phyloP scores from a whole-genome alignment of 805 yeast species.

The Wickerhamomyces chaumierensis region DNA sequence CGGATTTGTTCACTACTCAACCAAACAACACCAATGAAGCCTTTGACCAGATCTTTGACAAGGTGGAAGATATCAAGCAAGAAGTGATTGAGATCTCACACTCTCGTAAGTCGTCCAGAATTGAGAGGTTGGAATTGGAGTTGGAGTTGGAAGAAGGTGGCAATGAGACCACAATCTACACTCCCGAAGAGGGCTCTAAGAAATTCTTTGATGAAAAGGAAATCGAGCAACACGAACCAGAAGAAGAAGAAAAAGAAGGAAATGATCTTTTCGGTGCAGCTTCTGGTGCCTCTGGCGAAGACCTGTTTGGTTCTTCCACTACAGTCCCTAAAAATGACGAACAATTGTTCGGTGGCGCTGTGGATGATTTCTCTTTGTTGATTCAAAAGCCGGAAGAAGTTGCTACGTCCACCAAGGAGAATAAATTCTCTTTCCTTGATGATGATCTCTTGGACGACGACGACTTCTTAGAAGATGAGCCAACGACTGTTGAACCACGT shows the following conservation, averaged over 20 bases:
- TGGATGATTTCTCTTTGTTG: conserved; percentile 1
- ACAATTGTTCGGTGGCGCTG: neutral
- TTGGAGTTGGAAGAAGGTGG: neutral
- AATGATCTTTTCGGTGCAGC: neutral
- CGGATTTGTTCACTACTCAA: neutral
- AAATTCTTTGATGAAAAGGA: neutral
- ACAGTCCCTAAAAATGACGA: neutral
- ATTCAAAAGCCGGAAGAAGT: neutral
- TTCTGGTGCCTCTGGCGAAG: neutral
- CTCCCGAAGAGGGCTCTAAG: neutral
- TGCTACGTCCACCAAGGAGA: neutral
- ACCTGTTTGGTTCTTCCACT: conserved; percentile 2
- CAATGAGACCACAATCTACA: neutral
- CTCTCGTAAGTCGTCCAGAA: neutral
- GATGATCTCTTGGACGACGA: conserved; percentile 8
- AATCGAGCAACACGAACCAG: neutral
- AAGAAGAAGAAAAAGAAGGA: too few species aligned
- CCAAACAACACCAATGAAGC: neutral
- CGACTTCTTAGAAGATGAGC: conserved; percentile 3
- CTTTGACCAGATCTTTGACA: neutral
- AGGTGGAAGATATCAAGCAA: neutral
- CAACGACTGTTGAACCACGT: conserved; percentile 1
- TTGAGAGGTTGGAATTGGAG: neutral
- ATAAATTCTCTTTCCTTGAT: conserved; percentile 11
- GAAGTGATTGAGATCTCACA: neutral